These are phyloP conservation scores for Dendrobium officinale DNA, from an alignment of 106 monocot genomes.

Conservation along the genomic window DNA sequence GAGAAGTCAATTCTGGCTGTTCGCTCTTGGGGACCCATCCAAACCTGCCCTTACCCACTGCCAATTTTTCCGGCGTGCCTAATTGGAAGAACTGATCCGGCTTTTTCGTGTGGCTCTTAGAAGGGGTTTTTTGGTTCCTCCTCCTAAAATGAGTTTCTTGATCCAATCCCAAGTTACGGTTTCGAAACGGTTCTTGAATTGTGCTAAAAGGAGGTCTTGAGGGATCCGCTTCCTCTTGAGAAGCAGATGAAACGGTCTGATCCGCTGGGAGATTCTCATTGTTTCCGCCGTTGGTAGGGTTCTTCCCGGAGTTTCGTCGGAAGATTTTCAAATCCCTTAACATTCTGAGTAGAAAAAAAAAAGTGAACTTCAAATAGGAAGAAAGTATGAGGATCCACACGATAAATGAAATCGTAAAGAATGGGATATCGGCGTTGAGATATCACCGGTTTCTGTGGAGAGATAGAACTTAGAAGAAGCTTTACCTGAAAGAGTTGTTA, in stretches of 20 bases:
- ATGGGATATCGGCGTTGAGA: background rate
- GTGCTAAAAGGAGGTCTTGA: slow-evolving; percentile 49
- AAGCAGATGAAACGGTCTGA: slow-evolving; percentile 21
- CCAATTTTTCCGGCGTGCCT: slow-evolving; percentile 68
- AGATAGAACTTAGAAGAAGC: background rate
- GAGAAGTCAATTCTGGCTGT: slow-evolving; percentile 4
- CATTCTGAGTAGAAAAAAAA: slow-evolving; percentile 40
- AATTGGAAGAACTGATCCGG: slow-evolving; percentile 20
- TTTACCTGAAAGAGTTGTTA: slow-evolving; percentile 55
- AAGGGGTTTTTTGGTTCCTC: slow-evolving; percentile 54
- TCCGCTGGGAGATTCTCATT: slow-evolving; percentile 45
- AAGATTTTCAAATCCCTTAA: slow-evolving; percentile 47
- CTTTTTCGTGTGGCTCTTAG: slow-evolving; percentile 25
- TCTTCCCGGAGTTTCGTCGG: slow-evolving; percentile 32
- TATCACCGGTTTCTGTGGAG: background rate
- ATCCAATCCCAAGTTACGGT: slow-evolving; percentile 22
- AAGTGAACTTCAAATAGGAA: background rate
- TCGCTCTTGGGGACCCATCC: slow-evolving; percentile 56
- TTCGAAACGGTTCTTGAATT: slow-evolving; percentile 43
- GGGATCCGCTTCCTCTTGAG: slow-evolving; percentile 26
- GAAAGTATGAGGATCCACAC: background rate
- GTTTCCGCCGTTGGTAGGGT: slow-evolving; percentile 24
- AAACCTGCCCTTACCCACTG: slow-evolving; percentile 35
- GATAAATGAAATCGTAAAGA: background rate
- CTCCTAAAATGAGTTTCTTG: slow-evolving; percentile 21